A percentile compares a stretch with the other conserved stretches of the same genome.
Evolutionary conservation across 345 rosid species (phyloP).

Genomic region (Hibiscus trionum): DNA sequence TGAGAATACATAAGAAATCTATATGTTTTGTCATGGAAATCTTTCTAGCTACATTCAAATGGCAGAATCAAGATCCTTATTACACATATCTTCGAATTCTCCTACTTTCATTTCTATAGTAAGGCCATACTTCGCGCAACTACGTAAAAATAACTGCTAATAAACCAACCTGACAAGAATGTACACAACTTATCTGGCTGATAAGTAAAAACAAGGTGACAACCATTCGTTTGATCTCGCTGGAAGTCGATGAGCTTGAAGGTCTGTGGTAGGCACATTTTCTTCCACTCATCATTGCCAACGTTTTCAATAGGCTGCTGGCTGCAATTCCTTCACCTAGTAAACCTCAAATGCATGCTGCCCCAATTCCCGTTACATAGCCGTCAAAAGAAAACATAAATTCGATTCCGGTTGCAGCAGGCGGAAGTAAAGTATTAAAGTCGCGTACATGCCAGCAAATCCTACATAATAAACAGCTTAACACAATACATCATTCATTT

Average conservation of each 20-base stretch:
- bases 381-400: background rate
- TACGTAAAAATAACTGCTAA: background rate
- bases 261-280: background rate
- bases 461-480: constrained; percentile 23
- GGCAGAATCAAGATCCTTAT: background rate
- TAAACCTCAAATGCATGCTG: constrained; percentile 8
- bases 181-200: constrained; percentile 9
- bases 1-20: background rate
- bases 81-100: constrained; percentile 36
- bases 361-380: background rate
- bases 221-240: constrained; percentile 3
- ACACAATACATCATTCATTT: constrained; percentile 32
- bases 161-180: constrained; percentile 12
- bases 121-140: too few species aligned
- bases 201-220: background rate
- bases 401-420: background rate
- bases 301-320: background rate
- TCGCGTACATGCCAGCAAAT: constrained; percentile 9
- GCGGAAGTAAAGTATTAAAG: background rate
- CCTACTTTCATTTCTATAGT: background rate
- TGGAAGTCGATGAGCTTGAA: background rate
- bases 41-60: constrained; percentile 6
- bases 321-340: constrained; percentile 13
- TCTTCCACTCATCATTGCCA: constrained; percentile 6
- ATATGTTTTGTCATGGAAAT: constrained; percentile 2